Evolutionary conservation across 2,329 filamentous ascomycete species (phyloP), one percentile per base, ranked within the genome.

Genomic region (Tothia fuscella): DNA sequence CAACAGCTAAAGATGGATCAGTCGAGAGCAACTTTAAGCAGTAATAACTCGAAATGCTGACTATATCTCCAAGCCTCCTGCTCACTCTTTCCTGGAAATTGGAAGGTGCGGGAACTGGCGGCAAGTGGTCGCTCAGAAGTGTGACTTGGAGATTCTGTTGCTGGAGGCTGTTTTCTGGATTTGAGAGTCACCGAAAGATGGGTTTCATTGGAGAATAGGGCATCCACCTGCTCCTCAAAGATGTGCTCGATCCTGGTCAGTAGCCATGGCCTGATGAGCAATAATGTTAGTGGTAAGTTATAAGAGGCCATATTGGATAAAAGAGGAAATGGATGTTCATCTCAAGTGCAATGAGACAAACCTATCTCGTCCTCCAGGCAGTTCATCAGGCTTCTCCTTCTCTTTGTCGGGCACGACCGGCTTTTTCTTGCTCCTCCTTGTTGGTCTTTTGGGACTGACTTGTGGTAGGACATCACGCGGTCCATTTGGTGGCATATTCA

Each of bases 51-150:
- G n/a, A 28, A 7, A 28, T 38, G 42, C 54, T 47, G 51, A 73
- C 70, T 63, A 48, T 74, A 74, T 50, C 68, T 68, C 72, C 73
- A 76, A 12, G 73, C 72, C 53, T 78, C 75, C 42, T 69, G 62
- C 3, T 59, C 58, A 38, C 61, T 70, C 44, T 59, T 69, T 12
- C 73, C 75, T 10, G 75, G 75, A 54, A 74, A 78, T 13, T 28
- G 19, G 19, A 39, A 44, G 3, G 9, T 19, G 19, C 30, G 39
- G 6, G 14, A 16, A 9, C 22, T 37, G 17, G 35, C n/a, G 13
- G 21, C 21, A 26, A 16, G 13, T 21, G 32, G 14, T 9, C 16
- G 3, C 3, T n/a, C 20, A 10, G 35, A 24, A 5, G n/a, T 3
- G 4, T 12, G 3, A 17, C n/a, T 10, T n/a, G 4, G 6, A 37